Evolutionary conservation across 805 yeast species (phyloP).

Genomic region (Lipomyces kockii): DNA sequence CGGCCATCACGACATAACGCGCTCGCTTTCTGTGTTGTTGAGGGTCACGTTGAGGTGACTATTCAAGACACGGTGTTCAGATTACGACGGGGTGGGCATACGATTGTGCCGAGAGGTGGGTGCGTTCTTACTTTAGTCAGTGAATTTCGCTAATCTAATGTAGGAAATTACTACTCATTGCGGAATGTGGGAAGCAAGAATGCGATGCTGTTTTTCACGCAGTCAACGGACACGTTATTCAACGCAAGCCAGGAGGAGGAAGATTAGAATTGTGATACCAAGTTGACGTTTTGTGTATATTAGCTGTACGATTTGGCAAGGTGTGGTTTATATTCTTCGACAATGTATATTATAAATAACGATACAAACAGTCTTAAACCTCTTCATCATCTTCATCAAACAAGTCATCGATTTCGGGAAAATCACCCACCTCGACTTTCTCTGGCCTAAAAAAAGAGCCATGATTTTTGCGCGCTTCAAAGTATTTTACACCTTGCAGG

Average conservation of each 20-base stretch:
- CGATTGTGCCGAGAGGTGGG: slow-evolving; percentile 80
- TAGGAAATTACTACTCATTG: slow-evolving; percentile 24
- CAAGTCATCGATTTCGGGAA: slow-evolving; percentile 57
- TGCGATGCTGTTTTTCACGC: slow-evolving; percentile 79
- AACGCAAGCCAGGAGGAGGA: slow-evolving; percentile 16
- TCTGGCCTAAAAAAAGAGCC: slow-evolving; percentile 81
- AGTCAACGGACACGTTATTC: slow-evolving; percentile 51
- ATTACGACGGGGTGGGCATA: slow-evolving; percentile 73
- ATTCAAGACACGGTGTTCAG: slow-evolving; percentile 62
- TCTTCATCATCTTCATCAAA: slow-evolving; percentile 49
- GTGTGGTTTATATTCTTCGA: neutral
- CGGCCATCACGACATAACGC: slow-evolving; percentile 68
- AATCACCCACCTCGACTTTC: slow-evolving; percentile 71
- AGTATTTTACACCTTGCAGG: slow-evolving; percentile 63
- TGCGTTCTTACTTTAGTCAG: slow-evolving; percentile 6
- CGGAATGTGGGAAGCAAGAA: slow-evolving; percentile 56
- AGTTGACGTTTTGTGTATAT: neutral
- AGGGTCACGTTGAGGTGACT: slow-evolving; percentile 72
- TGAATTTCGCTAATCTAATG: neutral
- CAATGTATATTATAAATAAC: neutral
- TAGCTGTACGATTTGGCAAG: neutral
- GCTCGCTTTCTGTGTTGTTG: slow-evolving; percentile 73
- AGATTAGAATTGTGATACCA: neutral
- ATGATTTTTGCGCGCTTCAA: slow-evolving; percentile 58
- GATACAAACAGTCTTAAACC: slow-evolving; percentile 7